Base-by-base conservation (phyloP, 805 yeast genomes). In the Zygosaccharomyces siamensis region DNA sequence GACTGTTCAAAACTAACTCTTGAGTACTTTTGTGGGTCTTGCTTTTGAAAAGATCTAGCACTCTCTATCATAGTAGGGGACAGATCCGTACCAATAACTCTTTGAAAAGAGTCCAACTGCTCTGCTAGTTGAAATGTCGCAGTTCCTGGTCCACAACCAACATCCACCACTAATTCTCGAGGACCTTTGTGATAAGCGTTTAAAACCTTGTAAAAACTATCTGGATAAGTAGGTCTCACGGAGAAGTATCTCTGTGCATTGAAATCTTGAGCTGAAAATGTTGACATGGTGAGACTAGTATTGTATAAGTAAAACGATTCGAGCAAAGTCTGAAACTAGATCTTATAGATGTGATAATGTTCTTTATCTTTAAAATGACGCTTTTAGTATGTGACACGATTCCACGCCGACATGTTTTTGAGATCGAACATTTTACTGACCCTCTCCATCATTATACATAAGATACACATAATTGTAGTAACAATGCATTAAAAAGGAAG, bases 81-180 rank as follows among this genome's bases (percentile, higher is more conserved):
- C 2, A 79, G 75, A 60, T 84, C 90, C 2, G 79, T 63, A 3
- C 86, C 89, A 35, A 79, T 58, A 1, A 78, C 78, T 20, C 64
- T 55, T 21, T 70, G 66, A 50, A 82, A 78, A 51, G 68, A 63
- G 1, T 66, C 54, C 3, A 74, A 56, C 40, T 82, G 60, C 30
- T 77, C 75, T 11, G 39, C 44, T 16, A 57, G 49, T 16, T 48
- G 47, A 50, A 73, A 68, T 0, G 87, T 75, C 1, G 81, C 86
- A 49, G 78, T 78, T 2, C 89, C 90, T 0, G 89, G 79, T 1
- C 90, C 90, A 58, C 85, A 79, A 3, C 89, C 90, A 7, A 81
- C 67, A 62, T 86, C 93, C 21, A 84, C 61, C 20, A 66, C 45
- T 1, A 58, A 56, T n/a, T 53, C 49, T 7, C 54, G 55, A 2